phyloP scores from a whole-genome alignment of 2,329 filamentous ascomycete genomes.

The Fusarium foetens region DNA sequence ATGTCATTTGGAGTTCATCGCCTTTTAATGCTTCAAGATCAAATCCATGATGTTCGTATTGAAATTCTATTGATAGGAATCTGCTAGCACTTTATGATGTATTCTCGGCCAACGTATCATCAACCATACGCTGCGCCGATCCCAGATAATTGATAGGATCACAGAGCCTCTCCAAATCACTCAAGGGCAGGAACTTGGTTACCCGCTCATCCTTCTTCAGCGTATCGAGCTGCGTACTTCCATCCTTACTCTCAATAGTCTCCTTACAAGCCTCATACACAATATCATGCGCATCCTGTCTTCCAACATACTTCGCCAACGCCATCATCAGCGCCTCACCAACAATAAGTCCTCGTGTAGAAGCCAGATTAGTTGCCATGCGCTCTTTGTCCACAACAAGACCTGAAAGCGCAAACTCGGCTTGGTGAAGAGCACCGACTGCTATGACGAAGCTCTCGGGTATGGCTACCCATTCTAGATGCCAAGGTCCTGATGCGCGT shows the following conservation, averaged over 20 bases:
- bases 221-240: neutral
- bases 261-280: slow-evolving; percentile 62
- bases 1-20: rapidly evolving
- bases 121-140: neutral
- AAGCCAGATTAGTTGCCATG: slow-evolving; percentile 62
- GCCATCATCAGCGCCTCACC: slow-evolving; percentile 71
- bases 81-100: rapidly evolving
- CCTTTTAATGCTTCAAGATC: rapidly evolving
- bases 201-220: neutral
- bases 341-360: slow-evolving; percentile 64
- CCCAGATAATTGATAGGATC: slow-evolving; percentile 20
- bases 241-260: slow-evolving; percentile 15
- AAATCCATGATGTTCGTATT: neutral
- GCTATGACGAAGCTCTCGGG: slow-evolving; percentile 64
- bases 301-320: slow-evolving; percentile 61
- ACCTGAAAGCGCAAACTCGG: slow-evolving; percentile 62
- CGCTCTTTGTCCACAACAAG: slow-evolving; percentile 60
- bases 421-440: slow-evolving; percentile 63
- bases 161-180: neutral
- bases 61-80: neutral
- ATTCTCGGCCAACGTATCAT: neutral
- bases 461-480: slow-evolving; percentile 67
- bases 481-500: slow-evolving; percentile 67
- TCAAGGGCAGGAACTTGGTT: rapidly evolving
- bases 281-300: slow-evolving; percentile 64